Evolutionary conservation across 805 yeast species (phyloP), one percentile per base, ranked within the genome.

Genomic region (Zygotorulaspora danielsina): DNA sequence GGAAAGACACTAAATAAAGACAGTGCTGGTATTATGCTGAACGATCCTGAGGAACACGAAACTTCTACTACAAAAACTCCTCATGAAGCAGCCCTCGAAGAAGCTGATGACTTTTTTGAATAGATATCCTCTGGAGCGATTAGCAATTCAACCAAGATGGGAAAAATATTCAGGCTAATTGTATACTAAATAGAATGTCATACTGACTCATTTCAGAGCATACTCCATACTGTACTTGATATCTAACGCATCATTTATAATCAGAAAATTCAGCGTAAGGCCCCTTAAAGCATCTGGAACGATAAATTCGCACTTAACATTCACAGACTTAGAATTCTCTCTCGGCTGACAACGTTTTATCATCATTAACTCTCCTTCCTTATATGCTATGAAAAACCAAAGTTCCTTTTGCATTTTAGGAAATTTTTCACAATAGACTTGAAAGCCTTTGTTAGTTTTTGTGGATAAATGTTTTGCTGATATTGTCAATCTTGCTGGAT

Each of bases 401-500:
- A 94, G 78, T 58, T 93, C 97, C 54, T 87, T 81, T 63, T 93
- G 98, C 2, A 79, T 69, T 61, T 93, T 90, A 32, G 96, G 95
- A 65, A 85, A 93, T 51, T 75, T 76, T 2, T 94, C 90, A 41
- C 89, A 71, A 53, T 80, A 78, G 36, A 86, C 75, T 48, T 75
- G 76, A 66, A 78, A 84, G 32, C 81, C 88, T 3, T 67, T 65
- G 46, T 73, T 75, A 16, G 51, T 53, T 24, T 66, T 64, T 2
- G 33, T 48, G 38, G 75, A 78, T n/a, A 66, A 64, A 55, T 84
- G 94, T 6, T 57, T 59, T 25, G 86, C 63, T 15, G 59, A 64
- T 15, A 85, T 66, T 0, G 42, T 46, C 11, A 84, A 33, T 5
- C 49, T 40, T 11, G 63, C 70, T 0, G 59, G 39, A 6, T 49